Evolutionary conservation across 192 early-diverging fungal species (phyloP).

Genomic region (Rhizophagus clarus): DNA sequence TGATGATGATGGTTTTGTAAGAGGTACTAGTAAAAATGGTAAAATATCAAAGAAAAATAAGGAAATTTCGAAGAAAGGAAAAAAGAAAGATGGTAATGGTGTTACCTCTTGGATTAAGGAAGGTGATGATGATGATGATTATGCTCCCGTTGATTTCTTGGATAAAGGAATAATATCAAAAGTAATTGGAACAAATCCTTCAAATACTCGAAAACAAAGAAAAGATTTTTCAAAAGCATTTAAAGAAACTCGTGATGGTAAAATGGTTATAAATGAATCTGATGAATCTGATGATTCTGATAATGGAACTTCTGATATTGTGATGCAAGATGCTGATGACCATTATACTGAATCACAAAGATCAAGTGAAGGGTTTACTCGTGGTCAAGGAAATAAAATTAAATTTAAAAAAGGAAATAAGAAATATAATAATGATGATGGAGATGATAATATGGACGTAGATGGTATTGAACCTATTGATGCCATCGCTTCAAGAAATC

Average conservation of each 20-base stretch:
- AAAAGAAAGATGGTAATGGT: conserved; percentile 37
- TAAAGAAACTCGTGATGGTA: conserved; percentile 73
- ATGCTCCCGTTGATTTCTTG: conserved; percentile 86
- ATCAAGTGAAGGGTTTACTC: conserved; percentile 84
- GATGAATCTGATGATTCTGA: conserved; percentile 38
- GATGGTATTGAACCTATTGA: conserved; percentile 59
- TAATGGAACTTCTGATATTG: conserved; percentile 41
- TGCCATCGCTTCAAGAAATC: conserved; percentile 35
- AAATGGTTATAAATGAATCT: conserved; percentile 79
- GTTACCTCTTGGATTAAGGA: conserved; percentile 64
- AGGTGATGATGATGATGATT: conserved; percentile 46
- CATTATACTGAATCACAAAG: conserved; percentile 82
- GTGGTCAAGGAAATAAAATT: conserved; percentile 80
- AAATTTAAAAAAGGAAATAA: conserved; percentile 86
- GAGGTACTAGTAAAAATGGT: conserved; percentile 36
- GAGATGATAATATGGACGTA: conserved; percentile 69
- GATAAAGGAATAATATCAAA: conserved; percentile 79
- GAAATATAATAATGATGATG: conserved; percentile 58
- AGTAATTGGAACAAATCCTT: conserved; percentile 49
- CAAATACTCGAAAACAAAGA: conserved; percentile 38
- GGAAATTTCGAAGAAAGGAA: conserved; percentile 37
- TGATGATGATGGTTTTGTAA: conserved; percentile 40
- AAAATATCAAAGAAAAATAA: conserved; percentile 34
- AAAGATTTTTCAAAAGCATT: conserved; percentile 56
- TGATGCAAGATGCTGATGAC: conserved; percentile 64